Conservation (phyloP, 2,329 filamentous ascomycete species). For the Botrytis cinerea region DNA sequence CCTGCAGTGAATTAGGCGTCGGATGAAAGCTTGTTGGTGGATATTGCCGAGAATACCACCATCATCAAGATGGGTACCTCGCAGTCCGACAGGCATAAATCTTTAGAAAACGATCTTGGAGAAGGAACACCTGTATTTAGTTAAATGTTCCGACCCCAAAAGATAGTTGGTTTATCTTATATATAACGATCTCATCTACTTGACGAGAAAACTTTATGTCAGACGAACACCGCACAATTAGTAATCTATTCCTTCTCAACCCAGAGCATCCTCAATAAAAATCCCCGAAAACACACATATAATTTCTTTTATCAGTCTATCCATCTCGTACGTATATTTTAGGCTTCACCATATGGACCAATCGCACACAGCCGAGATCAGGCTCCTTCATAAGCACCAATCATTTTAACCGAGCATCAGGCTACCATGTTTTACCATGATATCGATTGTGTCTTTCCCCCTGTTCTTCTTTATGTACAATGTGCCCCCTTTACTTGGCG, state of each 20-base stretch:
- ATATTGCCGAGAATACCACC: neutral
- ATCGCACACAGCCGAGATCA: neutral
- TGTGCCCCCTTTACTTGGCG: neutral
- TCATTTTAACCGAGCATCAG: neutral
- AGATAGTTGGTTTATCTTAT: neutral
- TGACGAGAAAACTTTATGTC: neutral
- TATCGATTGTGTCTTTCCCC: neutral
- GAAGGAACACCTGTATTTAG: neutral
- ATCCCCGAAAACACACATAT: neutral
- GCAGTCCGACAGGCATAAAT: neutral
- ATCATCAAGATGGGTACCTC: neutral
- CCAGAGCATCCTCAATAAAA: neutral
- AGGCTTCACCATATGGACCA: neutral
- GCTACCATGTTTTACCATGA: neutral
- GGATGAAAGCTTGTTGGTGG: neutral
- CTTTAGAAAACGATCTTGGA: neutral
- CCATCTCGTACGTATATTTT: neutral
- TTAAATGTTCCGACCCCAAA: neutral
- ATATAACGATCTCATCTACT: neutral
- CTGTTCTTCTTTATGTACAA: neutral
- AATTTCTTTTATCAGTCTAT: neutral
- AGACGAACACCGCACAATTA: neutral
- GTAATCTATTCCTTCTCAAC: neutral
- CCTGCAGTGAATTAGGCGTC: neutral
- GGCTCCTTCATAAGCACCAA: neutral